Conservation (phyloP, 2,329 filamentous ascomycete genomes). For the Fusarium pseudocircinatum region DNA sequence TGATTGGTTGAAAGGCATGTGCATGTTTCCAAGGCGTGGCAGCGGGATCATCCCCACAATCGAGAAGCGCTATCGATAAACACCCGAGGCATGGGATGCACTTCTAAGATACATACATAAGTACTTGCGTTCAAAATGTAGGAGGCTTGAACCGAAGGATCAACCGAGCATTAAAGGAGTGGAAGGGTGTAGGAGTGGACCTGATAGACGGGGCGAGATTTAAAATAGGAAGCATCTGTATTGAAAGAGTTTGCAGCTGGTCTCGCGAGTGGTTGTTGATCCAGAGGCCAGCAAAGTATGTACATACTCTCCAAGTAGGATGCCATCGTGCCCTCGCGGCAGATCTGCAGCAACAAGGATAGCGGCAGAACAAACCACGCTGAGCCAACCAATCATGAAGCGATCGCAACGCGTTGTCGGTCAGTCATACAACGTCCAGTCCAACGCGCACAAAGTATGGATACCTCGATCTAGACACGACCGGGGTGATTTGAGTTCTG, state of each 20-base stretch:
- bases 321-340: slow-evolving; percentile 18
- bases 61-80: slow-evolving; percentile 45
- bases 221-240: neutral
- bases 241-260: slow-evolving; percentile 27
- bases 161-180: neutral
- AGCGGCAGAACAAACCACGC: slow-evolving; percentile 7
- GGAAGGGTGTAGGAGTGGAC: neutral
- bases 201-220: neutral
- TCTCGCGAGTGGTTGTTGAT: slow-evolving; percentile 34
- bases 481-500: slow-evolving; percentile 31
- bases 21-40: slow-evolving; percentile 33
- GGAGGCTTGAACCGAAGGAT: slow-evolving; percentile 25
- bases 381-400: slow-evolving; percentile 27
- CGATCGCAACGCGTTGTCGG: slow-evolving; percentile 37
- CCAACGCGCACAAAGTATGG: slow-evolving; percentile 3
- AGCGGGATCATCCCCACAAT: slow-evolving; percentile 17
- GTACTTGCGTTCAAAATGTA: neutral
- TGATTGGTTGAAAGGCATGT: slow-evolving; percentile 35
- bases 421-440: slow-evolving; percentile 32
- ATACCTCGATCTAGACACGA: slow-evolving; percentile 12
- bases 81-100: slow-evolving; percentile 23
- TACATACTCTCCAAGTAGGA: slow-evolving; percentile 28
- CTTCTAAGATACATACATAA: neutral
- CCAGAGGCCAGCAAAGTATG: slow-evolving; percentile 34
- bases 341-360: slow-evolving; percentile 24